These are phyloP conservation scores for Populus davidiana DNA, from an alignment of 345 rosid genomes.

Conservation along the genomic window DNA sequence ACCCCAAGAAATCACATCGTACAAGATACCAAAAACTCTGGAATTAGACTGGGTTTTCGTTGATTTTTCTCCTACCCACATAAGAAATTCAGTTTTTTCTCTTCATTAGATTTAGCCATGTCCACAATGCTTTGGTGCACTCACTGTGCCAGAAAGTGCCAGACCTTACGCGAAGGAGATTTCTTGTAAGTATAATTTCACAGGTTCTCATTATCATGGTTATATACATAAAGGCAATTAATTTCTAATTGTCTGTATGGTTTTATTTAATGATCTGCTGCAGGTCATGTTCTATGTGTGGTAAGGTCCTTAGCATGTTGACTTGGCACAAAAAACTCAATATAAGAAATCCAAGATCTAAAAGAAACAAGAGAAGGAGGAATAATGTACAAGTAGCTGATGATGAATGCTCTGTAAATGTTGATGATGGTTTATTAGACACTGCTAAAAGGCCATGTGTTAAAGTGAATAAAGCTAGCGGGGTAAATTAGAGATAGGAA, in stretches of 20 bases:
- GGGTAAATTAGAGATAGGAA: neutral
- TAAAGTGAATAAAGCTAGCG: neutral
- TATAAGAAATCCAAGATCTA: neutral
- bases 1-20: neutral
- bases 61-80: neutral
- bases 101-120: neutral
- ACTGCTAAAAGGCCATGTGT: neutral
- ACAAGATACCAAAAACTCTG: neutral
- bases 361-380: neutral
- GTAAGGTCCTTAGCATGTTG: neutral
- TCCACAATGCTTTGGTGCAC: neutral
- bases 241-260: neutral
- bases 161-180: no score
- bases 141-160: neutral
- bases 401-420: neutral
- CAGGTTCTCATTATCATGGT: no score
- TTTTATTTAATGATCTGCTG: neutral
- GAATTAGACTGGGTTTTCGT: neutral
- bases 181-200: neutral
- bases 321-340: neutral
- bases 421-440: neutral
- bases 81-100: no score
- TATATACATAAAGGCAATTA: neutral
- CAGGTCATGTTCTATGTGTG: slow-evolving; percentile 5
- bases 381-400: neutral